Evolutionary conservation across 768 basidiomycete genomes (phyloP).

Genomic region (Naganishia onofrii): DNA sequence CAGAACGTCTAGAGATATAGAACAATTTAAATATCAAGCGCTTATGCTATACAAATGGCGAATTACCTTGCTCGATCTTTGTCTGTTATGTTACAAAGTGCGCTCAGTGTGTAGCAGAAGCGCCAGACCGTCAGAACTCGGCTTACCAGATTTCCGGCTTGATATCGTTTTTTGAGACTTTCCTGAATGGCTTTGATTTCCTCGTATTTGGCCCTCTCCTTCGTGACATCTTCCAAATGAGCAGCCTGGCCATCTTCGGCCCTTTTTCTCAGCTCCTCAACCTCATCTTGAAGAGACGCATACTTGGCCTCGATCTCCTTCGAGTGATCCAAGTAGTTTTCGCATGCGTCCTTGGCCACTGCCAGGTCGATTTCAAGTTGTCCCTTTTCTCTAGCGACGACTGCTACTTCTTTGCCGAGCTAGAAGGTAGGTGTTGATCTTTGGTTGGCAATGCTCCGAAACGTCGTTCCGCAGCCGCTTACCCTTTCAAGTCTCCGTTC

Average conservation of each 20-base stretch:
- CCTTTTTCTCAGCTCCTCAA: constrained; percentile 14
- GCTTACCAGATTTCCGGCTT: constrained; percentile 6
- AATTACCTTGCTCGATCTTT: not conserved
- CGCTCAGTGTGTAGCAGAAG: not conserved
- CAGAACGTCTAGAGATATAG: not conserved
- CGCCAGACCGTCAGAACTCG: not conserved
- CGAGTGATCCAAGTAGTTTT: not conserved
- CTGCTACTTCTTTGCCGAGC: not conserved
- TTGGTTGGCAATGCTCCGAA: not conserved
- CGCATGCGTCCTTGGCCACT: not conserved
- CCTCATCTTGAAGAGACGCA: not conserved
- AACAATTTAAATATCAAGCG: not conserved
- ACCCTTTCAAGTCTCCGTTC: not conserved
- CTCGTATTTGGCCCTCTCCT: constrained; percentile 4
- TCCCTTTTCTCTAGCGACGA: not conserved
- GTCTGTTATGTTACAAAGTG: not conserved
- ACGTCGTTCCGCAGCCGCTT: not conserved
- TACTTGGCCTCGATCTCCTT: not conserved
- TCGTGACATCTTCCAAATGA: constrained; percentile 13
- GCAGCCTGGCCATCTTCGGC: constrained; percentile 20
- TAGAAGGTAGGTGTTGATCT: not conserved
- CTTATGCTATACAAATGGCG: not conserved
- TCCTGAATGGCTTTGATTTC: constrained; percentile 1
- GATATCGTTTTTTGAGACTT: constrained; percentile 19
- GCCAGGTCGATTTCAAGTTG: not conserved